Percentiles rank a stretch among this genome's conserved stretches.
Evolutionary conservation across 1,284 basidiomycete species (phyloP).

Genomic region (Puccinia coronata): DNA sequence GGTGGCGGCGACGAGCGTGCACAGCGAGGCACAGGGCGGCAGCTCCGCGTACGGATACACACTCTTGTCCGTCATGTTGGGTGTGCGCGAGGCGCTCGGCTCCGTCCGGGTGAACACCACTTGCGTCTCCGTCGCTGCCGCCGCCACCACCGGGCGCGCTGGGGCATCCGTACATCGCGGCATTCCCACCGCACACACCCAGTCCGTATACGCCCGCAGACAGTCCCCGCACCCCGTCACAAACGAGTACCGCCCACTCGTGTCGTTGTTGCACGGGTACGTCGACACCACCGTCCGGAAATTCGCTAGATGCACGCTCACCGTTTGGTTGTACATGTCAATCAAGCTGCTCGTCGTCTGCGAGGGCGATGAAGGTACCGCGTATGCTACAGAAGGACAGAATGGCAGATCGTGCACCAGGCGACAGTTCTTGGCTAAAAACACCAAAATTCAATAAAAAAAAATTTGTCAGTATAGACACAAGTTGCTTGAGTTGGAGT

Average conservation of each 20-base stretch:
- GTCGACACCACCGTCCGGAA: constrained; percentile 59
- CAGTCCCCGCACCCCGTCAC: constrained; percentile 60
- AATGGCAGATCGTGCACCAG: constrained; percentile 59
- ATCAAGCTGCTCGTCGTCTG: constrained; percentile 56
- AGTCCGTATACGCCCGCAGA: constrained; percentile 58
- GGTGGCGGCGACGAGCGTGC: constrained; percentile 54
- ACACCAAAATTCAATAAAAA: not conserved
- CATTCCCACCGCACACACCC: constrained; percentile 60
- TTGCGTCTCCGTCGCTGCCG: constrained; percentile 10
- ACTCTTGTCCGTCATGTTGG: not conserved
- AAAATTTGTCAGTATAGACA: not conserved
- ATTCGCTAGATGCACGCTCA: constrained; percentile 57
- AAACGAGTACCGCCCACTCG: constrained; percentile 59
- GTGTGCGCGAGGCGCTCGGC: constrained; percentile 52
- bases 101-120: constrained; percentile 47
- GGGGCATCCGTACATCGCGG: constrained; percentile 59
- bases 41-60: constrained; percentile 55
- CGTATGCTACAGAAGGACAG: constrained; percentile 60
- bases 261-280: constrained; percentile 58
- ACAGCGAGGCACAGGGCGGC: constrained; percentile 55
- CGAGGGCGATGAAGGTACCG: constrained; percentile 58
- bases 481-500: no score
- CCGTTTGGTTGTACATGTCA: constrained; percentile 55
- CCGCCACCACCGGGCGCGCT: not conserved
- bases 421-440: constrained; percentile 57